Percentiles rank a stretch among this genome's conserved stretches.
Evolutionary conservation across 257 asterid genomes (phyloP).

Genomic region (Solanum chmielewskii): DNA sequence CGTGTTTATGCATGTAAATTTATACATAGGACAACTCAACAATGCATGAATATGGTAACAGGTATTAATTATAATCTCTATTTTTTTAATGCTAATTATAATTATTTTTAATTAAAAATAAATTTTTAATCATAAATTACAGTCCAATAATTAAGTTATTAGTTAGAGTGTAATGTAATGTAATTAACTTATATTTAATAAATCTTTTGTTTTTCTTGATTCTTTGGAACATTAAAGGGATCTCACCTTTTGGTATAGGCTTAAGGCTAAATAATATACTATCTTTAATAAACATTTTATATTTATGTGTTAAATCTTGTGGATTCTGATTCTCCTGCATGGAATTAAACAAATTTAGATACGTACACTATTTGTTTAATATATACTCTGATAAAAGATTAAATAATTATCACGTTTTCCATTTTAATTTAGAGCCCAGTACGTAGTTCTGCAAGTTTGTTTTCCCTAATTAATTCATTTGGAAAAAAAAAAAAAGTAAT

Average conservation of each 20-base stretch:
- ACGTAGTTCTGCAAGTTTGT: background rate
- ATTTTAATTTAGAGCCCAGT: background rate
- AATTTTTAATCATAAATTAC: background rate
- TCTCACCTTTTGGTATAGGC: background rate
- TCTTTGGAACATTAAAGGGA: background rate
- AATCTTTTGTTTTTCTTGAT: background rate
- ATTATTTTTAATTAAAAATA: background rate
- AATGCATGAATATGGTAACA: background rate
- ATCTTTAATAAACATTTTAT: background rate
- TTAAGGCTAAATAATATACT: background rate
- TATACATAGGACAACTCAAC: background rate
- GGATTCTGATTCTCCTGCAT: background rate
- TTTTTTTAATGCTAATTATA: background rate
- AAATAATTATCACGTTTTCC: background rate
- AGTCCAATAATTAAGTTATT: background rate
- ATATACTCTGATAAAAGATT: background rate
- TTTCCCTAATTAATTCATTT: background rate
- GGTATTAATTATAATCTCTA: background rate
- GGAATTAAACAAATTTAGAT: background rate
- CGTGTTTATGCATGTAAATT: background rate
- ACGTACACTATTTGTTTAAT: background rate
- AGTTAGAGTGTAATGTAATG: background rate
- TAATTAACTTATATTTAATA: background rate
- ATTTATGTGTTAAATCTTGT: background rate
- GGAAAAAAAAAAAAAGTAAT: background rate